Evolutionary conservation across 164 flowering plant genomes (phyloP), one percentile per base, ranked within the genome.

Genomic region (Tinospora cordifolia): DNA sequence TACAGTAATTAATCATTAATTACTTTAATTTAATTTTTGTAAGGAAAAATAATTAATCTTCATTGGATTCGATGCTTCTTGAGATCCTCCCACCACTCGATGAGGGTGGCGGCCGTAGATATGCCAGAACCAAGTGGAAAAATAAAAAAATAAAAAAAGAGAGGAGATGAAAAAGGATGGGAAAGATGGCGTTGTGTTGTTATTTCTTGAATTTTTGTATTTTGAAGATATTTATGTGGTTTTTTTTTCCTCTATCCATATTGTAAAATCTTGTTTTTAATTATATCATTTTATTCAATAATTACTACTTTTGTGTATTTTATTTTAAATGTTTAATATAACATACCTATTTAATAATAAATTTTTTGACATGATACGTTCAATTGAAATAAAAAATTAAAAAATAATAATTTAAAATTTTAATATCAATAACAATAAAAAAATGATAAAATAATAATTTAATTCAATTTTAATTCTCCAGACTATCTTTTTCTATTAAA

Each of bases 221-320:
- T 44, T 41, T 8, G 59, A 8, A 51, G 17, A 51, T 3, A 51
- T 51, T 19, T 51, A 51, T 17, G 59, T 51, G 59, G 59, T 9
- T 3, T 54, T 54, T n/a, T 2, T 54, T 19, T 54, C n/a, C 22
- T 22, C 60, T 54, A 54, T 54, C 36, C 4, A 30, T 30, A n/a
- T 54, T 54, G 60, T 54, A 54, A 54, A 54, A 54, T 22, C 60
- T 54, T 54, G 21, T 54, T 54, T 21, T 54, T n/a, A 54, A 54
- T 54, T 54, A n/a, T 54, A 54, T 54, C 24, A n/a, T 19, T 54
- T 54, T 54, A 54, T 54, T 19, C 24, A 54, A 54, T 54, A 54
- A 54, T 54, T 54, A 21, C 24, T 54, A 21, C 24, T 3, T n/a
- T 54, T 47, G 54, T 47, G 0, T 19, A 14, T 47, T 13, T 0